Evolutionary conservation across 495 filamentous ascomycete species (phyloP).

Genomic region (Haplographium delicatum): DNA sequence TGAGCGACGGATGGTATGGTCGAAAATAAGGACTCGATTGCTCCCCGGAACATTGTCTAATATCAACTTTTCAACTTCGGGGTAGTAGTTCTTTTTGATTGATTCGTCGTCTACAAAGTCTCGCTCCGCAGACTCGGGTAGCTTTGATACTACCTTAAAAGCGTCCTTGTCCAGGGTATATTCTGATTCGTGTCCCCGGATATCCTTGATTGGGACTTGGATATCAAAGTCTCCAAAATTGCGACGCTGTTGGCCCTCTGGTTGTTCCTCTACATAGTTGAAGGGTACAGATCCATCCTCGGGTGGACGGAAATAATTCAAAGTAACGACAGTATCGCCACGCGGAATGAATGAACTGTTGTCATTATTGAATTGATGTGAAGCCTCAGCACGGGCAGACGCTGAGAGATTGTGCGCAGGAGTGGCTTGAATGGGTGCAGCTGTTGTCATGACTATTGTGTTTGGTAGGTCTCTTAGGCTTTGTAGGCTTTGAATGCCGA

Average conservation of each 20-base stretch:
- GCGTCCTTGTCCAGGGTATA: slow-evolving; percentile 71
- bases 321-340: slow-evolving; percentile 56
- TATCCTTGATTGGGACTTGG: slow-evolving; percentile 55
- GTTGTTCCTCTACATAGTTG: slow-evolving; percentile 64
- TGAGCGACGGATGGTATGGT: slow-evolving; percentile 80
- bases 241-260: slow-evolving; percentile 51
- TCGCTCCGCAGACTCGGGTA: slow-evolving; percentile 45
- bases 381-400: slow-evolving; percentile 19
- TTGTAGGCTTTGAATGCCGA: too few species aligned
- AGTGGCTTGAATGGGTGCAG: slow-evolving; percentile 23
- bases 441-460: slow-evolving; percentile 27
- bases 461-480: too few species aligned
- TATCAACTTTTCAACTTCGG: slow-evolving; percentile 67
- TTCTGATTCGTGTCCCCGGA: slow-evolving; percentile 54
- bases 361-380: background rate
- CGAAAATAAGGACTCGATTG: slow-evolving; percentile 68
- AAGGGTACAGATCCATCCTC: slow-evolving; percentile 57
- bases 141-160: slow-evolving; percentile 52
- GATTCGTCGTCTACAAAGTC: slow-evolving; percentile 60
- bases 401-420: slow-evolving; percentile 25
- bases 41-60: slow-evolving; percentile 55
- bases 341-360: slow-evolving; percentile 42
- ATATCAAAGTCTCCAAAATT: slow-evolving; percentile 50
- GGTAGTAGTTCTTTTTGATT: slow-evolving; percentile 71
- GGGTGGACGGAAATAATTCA: slow-evolving; percentile 67